These are phyloP conservation scores for Yarrowia keelungensis DNA, from an alignment of 805 yeast genomes.

Conservation along the genomic window DNA sequence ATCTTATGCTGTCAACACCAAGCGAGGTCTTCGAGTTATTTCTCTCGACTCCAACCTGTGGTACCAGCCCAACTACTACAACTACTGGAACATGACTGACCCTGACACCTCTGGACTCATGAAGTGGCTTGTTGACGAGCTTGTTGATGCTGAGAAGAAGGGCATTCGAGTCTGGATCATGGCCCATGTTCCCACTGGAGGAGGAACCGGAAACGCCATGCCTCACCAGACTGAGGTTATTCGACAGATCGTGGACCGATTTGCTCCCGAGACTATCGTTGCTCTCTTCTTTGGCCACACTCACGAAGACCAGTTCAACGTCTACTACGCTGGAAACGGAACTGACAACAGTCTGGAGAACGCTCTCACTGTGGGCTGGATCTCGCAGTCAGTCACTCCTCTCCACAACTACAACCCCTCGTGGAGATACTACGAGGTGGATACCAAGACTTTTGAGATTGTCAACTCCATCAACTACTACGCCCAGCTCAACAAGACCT, in stretches of 20 bases:
- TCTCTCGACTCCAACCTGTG: conserved; percentile 72
- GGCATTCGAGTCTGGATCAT: conserved; percentile 74
- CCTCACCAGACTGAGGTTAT: conserved; percentile 67
- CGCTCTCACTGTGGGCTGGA: conserved; percentile 65
- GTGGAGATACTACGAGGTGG: conserved; percentile 76
- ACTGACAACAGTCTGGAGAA: conserved; percentile 51
- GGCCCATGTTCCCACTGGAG: conserved; percentile 70
- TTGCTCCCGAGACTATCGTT: conserved; percentile 71
- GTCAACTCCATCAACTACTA: conserved; percentile 66
- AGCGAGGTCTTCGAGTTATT: conserved; percentile 64
- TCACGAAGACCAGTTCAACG: conserved; percentile 70
- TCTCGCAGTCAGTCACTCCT: conserved; percentile 72
- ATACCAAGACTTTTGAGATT: conserved; percentile 63
- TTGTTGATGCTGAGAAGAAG: conserved; percentile 61
- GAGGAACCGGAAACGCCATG: conserved; percentile 52
- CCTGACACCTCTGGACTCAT: conserved; percentile 70
- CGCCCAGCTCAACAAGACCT: conserved; percentile 63
- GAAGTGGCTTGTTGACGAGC: conserved; percentile 65
- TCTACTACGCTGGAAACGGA: conserved; percentile 57
- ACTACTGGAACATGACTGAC: conserved; percentile 57
- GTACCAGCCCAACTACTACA: conserved; percentile 68
- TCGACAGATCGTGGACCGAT: conserved; percentile 65
- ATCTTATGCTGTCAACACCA: conserved; percentile 65
- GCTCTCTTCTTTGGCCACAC: conserved; percentile 76
- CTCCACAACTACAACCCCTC: conserved; percentile 66